Evolutionary conservation across 495 filamentous ascomycete genomes (phyloP), one percentile per base, ranked within the genome.

Genomic region (Trichoderma virens): DNA sequence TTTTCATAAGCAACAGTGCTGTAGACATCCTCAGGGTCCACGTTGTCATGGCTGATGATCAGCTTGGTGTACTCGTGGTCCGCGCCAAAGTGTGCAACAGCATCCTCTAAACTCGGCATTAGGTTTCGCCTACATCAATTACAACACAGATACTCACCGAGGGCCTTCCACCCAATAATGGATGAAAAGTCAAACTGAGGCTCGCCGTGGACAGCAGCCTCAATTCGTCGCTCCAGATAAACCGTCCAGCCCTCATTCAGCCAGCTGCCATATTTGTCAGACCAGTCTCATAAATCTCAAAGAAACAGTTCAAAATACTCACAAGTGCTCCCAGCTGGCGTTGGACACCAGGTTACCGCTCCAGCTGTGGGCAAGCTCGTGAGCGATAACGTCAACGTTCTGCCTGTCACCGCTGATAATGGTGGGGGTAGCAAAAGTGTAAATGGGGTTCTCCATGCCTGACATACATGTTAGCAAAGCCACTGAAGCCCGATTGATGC

Each of bases 191-290:
- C 88, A 65, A 93, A 89, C 68, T 95, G 85, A 2, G 90, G 73
- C 66, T 94, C 88, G 32, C 91, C 90, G 62, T 97, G 92, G 38
- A 90, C 71, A 16, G 76, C 76, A 2, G 84, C 85, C 62, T 81
- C 75, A 64, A 91, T 87, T 51, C 93, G 82, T 60, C 93, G 84
- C 75, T 98, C 94, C 8, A 97, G 84, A 71, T 98, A 97, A 8
- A 87, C 89, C 2, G 93, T 97, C 93, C 93, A 98, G 35, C 92
- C 92, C 73, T 97, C 93, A 68, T 97, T 97, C 63, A 98, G 74
- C 93, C 93, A 98, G 72, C 80, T 82, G 51, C 7, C 16, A 8
- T 6, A 16, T 25, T 23, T 62, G 61, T n/a, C 14, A 14, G 39
- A 23, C 11, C 13, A 62, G 3, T 54, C 27, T 60, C 41, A 11